phyloP scores from a whole-genome alignment of 768 basidiomycete genomes.

The Mrakia hoshinonis region DNA sequence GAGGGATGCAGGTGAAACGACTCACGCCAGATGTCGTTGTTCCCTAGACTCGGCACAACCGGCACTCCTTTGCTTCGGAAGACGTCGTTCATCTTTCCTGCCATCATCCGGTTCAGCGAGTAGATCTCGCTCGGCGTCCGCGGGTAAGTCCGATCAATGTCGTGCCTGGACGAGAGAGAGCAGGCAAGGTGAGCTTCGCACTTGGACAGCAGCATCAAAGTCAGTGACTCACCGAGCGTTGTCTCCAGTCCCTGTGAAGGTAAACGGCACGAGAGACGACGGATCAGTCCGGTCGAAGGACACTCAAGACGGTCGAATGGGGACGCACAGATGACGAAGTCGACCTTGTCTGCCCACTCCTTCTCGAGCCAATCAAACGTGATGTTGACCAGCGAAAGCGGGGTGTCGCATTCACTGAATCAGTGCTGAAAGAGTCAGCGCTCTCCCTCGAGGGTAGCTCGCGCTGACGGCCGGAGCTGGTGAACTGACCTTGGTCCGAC shows the following conservation, averaged over 20 bases:
- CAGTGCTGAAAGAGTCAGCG: no score
- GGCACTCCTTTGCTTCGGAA: slow-evolving; percentile 64
- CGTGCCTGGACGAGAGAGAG: slow-evolving; percentile 51
- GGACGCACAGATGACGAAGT: slow-evolving; percentile 69
- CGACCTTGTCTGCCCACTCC: slow-evolving; percentile 72
- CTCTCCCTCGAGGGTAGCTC: no score
- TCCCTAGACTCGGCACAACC: slow-evolving; percentile 76
- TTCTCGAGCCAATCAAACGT: slow-evolving; percentile 71
- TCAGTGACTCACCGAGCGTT: slow-evolving; percentile 40
- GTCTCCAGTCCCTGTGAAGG: slow-evolving; percentile 41
- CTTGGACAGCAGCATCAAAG: neutral
- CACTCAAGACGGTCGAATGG: neutral
- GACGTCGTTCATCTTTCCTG: slow-evolving; percentile 60
- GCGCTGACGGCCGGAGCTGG: no score
- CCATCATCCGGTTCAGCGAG: slow-evolving; percentile 57
- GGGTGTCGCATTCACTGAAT: slow-evolving; percentile 68
- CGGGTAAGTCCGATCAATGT: slow-evolving; percentile 72
- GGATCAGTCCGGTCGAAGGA: slow-evolving; percentile 40
- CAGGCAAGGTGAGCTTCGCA: neutral
- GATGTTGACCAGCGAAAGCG: slow-evolving; percentile 64
- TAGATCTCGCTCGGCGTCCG: slow-evolving; percentile 74
- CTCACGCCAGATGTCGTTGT: slow-evolving; percentile 50
- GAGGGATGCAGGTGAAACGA: neutral
- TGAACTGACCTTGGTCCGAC: slow-evolving; percentile 56
- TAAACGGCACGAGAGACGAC: neutral